phyloP scores from a whole-genome alignment of 2,329 filamentous ascomycete genomes.

The Parafenestella ontariensis region DNA sequence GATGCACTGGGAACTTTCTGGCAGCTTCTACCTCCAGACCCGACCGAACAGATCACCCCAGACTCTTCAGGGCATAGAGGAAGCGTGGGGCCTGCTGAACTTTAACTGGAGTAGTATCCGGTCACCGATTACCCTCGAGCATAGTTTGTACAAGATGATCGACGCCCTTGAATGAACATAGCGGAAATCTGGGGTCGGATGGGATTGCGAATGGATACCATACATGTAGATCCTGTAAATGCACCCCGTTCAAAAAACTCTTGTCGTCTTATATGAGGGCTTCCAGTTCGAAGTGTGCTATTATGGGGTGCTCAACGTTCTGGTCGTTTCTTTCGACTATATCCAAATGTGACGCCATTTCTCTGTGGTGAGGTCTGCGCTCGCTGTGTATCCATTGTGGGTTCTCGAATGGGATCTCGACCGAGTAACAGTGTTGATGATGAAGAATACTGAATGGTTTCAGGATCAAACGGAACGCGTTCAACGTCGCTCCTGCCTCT shows the following conservation, averaged over 20 bases:
- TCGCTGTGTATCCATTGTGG: too few species aligned
- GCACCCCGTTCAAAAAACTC: too few species aligned
- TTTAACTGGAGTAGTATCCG: conserved; percentile 38
- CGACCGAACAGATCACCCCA: conserved; percentile 34
- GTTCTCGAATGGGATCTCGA: too few species aligned
- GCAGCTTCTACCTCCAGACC: conserved; percentile 50
- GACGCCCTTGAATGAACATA: conserved; percentile 23
- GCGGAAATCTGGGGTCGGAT: neutral
- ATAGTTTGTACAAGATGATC: conserved; percentile 44
- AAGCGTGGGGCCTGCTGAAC: conserved; percentile 41
- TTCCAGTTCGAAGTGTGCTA: too few species aligned
- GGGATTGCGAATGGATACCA: neutral
- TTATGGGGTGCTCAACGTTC: neutral
- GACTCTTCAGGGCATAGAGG: conserved; percentile 38
- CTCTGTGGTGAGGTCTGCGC: too few species aligned
- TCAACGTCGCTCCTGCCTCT: too few species aligned
- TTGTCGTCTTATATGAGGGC: too few species aligned
- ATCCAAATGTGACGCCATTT: too few species aligned
- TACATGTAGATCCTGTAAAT: neutral
- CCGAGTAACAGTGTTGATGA: too few species aligned
- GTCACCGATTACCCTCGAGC: conserved; percentile 39
- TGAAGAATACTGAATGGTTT: too few species aligned
- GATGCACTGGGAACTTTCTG: conserved; percentile 42
- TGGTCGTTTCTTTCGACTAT: too few species aligned
- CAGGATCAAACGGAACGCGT: too few species aligned